Conservation (phyloP, 202 grass and related monocot genomes). For the Cymbopogon flexuosus region DNA sequence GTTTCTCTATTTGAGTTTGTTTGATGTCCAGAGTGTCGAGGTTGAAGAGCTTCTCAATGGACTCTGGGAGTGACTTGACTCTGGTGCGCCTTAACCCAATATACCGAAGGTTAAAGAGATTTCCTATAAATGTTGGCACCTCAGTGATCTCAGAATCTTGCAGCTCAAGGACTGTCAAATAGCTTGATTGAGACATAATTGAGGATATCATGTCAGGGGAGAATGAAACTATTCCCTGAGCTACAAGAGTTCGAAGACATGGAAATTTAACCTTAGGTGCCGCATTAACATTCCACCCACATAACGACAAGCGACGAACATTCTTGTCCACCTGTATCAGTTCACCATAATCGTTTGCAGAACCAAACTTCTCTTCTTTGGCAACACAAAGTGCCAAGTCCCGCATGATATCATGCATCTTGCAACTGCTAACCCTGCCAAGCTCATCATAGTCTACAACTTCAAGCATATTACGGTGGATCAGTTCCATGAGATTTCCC, state of each 20-base stretch:
- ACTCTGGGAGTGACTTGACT: slow-evolving; percentile 32
- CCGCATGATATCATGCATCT: slow-evolving; percentile 46
- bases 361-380: slow-evolving; percentile 34
- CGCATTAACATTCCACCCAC: neutral
- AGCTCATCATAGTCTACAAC: slow-evolving; percentile 24
- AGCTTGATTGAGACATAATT: slow-evolving; percentile 20
- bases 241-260: slow-evolving; percentile 31
- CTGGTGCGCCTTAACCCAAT: slow-evolving; percentile 43
- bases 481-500: slow-evolving; percentile 39
- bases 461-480: slow-evolving; percentile 40
- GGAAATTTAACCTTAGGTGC: neutral
- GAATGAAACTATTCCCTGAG: neutral
- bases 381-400: slow-evolving; percentile 28
- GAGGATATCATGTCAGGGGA: slow-evolving; percentile 6
- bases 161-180: slow-evolving; percentile 36
- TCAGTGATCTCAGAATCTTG: slow-evolving; percentile 19
- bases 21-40: slow-evolving; percentile 45
- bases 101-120: slow-evolving; percentile 48
- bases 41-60: slow-evolving; percentile 35
- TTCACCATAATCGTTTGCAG: neutral
- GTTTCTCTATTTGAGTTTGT: slow-evolving; percentile 32
- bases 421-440: slow-evolving; percentile 26
- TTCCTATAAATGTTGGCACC: slow-evolving; percentile 29
- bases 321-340: neutral
- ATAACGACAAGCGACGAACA: slow-evolving; percentile 36